A percentile compares a stretch with the other conserved stretches of the same genome.
These are phyloP conservation scores for Aspergillus mulundensis DNA, from an alignment of 495 filamentous ascomycete genomes.

Conservation along the genomic window DNA sequence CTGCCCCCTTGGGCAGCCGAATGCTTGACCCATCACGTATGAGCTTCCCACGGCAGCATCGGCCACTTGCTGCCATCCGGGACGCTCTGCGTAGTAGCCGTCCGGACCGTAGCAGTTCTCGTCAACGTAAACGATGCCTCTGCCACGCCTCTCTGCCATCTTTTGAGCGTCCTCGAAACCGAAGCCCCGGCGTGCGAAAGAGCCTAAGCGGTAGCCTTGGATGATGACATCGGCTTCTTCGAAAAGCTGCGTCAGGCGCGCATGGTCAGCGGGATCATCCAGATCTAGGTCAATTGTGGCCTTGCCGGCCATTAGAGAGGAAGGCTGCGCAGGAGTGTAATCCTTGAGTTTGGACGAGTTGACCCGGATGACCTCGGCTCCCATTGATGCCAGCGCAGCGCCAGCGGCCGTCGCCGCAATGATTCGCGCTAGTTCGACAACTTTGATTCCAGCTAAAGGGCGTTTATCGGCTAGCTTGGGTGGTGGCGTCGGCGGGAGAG, in stretches of 20 bases:
- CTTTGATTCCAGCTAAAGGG: constrained; percentile 55
- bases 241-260: constrained; percentile 40
- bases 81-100: constrained; percentile 29
- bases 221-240: constrained; percentile 54
- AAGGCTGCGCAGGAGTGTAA: constrained; percentile 31
- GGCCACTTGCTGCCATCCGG: constrained; percentile 48
- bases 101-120: constrained; percentile 61
- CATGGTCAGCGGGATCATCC: constrained; percentile 37
- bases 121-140: constrained; percentile 58
- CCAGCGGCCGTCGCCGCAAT: constrained; percentile 56
- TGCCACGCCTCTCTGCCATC: constrained; percentile 38
- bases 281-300: constrained; percentile 51
- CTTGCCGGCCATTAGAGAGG: constrained; percentile 50
- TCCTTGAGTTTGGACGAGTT: constrained; percentile 53
- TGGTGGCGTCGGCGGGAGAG: no score
- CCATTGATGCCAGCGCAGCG: constrained; percentile 50
- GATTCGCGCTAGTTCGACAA: constrained; percentile 56
- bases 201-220: constrained; percentile 51
- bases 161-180: constrained; percentile 44
- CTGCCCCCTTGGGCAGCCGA: constrained; percentile 58
- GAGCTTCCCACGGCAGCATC: constrained; percentile 28
- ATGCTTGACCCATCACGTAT: constrained; percentile 30
- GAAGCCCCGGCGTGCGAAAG: constrained; percentile 49
- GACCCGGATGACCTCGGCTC: constrained; percentile 58
- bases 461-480: no score